These are phyloP conservation scores for Byssochlamys sp. DNA, from an alignment of 2,329 filamentous ascomycete species.

Conservation along the genomic window DNA sequence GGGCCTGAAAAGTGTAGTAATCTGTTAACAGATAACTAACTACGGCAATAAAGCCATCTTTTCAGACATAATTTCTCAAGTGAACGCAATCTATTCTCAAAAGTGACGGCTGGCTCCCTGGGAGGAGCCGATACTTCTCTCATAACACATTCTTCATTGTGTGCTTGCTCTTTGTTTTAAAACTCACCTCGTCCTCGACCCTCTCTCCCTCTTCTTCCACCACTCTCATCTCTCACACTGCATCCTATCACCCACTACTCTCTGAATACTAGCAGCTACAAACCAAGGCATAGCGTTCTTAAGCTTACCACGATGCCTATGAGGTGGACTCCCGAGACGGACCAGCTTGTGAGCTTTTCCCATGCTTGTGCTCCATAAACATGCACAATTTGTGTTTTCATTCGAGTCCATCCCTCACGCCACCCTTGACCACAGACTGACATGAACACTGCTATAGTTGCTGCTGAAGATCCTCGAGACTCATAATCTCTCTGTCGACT, in stretches of 20 bases:
- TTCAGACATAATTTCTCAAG: neutral
- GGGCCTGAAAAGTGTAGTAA: neutral
- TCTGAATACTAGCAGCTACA: neutral
- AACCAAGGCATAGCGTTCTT: neutral
- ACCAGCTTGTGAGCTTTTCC: slow-evolving; percentile 23
- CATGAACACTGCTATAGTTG: slow-evolving; percentile 17
- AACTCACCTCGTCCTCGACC: neutral
- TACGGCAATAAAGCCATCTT: neutral
- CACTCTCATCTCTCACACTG: slow-evolving; percentile 1
- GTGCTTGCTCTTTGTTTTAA: neutral
- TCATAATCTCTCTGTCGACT: slow-evolving; percentile 26
- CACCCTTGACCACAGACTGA: neutral
- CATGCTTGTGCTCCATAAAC: neutral
- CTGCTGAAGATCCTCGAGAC: slow-evolving; percentile 33
- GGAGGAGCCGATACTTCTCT: neutral
- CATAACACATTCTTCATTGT: neutral
- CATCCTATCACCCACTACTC: neutral
- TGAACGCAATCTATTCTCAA: neutral
- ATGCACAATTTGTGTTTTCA: neutral
- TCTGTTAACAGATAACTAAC: neutral
- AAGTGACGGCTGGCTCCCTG: neutral
- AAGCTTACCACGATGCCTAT: slow-evolving; percentile 20
- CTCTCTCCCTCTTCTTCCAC: neutral
- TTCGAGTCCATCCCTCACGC: neutral
- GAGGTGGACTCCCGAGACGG: slow-evolving; percentile 27